These are phyloP conservation scores for Aureobasidium namibiae DNA, from an alignment of 2,329 filamentous ascomycete genomes.

Conservation along the genomic window DNA sequence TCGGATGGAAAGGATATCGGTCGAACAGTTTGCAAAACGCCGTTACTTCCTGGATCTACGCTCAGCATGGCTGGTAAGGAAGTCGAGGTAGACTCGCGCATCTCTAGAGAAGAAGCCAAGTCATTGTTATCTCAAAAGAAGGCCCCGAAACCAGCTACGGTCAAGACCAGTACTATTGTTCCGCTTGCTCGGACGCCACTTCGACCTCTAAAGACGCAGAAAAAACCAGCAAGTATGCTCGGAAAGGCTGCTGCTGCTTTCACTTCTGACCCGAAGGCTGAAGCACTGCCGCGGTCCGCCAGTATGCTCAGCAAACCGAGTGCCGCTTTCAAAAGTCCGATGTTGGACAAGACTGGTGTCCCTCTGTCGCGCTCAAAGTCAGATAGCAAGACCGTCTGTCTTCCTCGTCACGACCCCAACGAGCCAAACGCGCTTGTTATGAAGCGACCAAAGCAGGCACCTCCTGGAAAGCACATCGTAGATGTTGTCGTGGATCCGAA, in stretches of 20 bases:
- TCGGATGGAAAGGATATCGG: constrained; percentile 57
- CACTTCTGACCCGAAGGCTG: constrained; percentile 22
- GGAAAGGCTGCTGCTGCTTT: not conserved
- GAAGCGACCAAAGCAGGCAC: constrained; percentile 49
- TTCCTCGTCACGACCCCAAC: constrained; percentile 57
- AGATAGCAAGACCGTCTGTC: constrained; percentile 37
- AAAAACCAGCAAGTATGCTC: constrained; percentile 9
- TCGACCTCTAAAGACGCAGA: not conserved
- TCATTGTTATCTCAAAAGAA: constrained; percentile 21
- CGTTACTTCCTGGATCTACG: constrained; percentile 51
- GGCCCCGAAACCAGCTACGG: not conserved
- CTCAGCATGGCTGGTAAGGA: constrained; percentile 60
- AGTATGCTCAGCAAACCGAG: constrained; percentile 28
- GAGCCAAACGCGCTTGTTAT: constrained; percentile 56
- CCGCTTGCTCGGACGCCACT: constrained; percentile 7
- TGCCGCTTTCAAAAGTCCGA: constrained; percentile 52
- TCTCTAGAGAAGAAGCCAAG: constrained; percentile 53
- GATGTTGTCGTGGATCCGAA: constrained; percentile 67
- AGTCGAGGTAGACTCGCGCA: constrained; percentile 56
- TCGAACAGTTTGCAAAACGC: constrained; percentile 45
- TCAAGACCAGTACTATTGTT: not conserved
- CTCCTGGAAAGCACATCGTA: constrained; percentile 57
- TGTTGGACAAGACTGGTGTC: constrained; percentile 46
- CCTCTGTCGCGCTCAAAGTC: constrained; percentile 29
- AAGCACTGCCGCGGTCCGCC: constrained; percentile 12